Evolutionary conservation across 73 alveolate genomes (phyloP).

Genomic region (Breviolum minutum): DNA sequence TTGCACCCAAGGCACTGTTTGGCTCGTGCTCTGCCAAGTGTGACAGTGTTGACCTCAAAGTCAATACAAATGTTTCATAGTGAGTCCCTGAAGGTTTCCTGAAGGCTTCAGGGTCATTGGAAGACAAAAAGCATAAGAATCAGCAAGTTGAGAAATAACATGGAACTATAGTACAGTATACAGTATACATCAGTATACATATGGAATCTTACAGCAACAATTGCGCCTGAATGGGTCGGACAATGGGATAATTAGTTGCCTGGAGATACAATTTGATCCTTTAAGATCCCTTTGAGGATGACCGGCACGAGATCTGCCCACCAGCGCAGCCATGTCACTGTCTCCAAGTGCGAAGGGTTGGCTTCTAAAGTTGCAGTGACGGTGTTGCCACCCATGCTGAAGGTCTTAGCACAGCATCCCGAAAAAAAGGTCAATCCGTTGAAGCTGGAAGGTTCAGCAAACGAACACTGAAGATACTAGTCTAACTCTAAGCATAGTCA

Average conservation of each 20-base stretch:
- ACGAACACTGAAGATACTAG: neutral
- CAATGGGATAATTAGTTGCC: no score
- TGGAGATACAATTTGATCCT: neutral
- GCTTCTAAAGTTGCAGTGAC: constrained; percentile 96
- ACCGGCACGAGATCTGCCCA: neutral
- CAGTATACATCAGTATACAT: no score
- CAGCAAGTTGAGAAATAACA: neutral
- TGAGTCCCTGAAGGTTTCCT: neutral
- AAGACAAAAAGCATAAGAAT: neutral
- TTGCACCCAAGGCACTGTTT: constrained; percentile 90
- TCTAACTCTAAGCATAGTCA: no score
- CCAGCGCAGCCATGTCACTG: constrained; percentile 42
- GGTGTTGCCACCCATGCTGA: constrained; percentile 94
- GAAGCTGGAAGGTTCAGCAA: neutral
- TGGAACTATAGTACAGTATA: no score
- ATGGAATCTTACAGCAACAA: neutral
- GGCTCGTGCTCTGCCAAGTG: constrained; percentile 97
- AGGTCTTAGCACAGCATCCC: neutral
- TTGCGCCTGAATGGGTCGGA: neutral
- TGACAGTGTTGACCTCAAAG: constrained; percentile 96
- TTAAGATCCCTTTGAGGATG: neutral
- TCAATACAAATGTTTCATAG: neutral
- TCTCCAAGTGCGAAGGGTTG: constrained; percentile 97
- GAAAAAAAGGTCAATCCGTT: no score
- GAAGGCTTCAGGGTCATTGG: neutral